Base-by-base conservation (phyloP, 2,329 filamentous ascomycete species). In the Fusarium illudens region DNA sequence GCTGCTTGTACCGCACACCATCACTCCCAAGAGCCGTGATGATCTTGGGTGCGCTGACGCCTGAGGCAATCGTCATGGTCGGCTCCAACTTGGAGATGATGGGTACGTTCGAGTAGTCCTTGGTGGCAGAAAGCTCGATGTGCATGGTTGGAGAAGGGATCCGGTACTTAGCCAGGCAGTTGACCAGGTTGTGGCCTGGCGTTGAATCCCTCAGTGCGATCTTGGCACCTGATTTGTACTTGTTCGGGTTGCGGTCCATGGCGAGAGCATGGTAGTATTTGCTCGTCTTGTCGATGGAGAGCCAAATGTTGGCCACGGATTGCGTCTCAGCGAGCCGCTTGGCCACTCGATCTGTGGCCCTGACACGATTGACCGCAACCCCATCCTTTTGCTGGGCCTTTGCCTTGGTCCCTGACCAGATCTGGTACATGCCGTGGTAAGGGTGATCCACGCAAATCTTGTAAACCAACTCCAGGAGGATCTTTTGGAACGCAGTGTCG, bases 341-440 rank as follows among this genome's bases (percentile, higher is more conserved):
- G 3, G 89, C 87, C 32, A 98, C 84, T 49, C 83, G 86, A 33
- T 85, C 87, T 2, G 94, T 93, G 13, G 94, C 94, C 65, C 84
- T 85, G 71, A 91, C 89, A 50, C 96, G 89, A 5, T 91, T 90
- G 19, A 89, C 82, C 1, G 92, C 92, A 4, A 91, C 87, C 37
- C 91, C 88, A 69, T 97, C 95, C 70, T 91, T 90, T 54, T 84
- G 84, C 71, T 90, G 89, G 52, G 86, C 86, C 62, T 89, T 90
- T 54, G 87, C 89, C 72, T 90, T 92, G 44, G 88, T 89, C 20
- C 91, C 90, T 3, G 94, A 92, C 83, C 95, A 97, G 39, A 99
- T 93, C 72, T 98, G 94, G 76, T 99, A 97, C 89, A 98, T 95
- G 50, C 94, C 94, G 76, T 99, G 96, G 77, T 94, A 97, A 0